phyloP scores from a whole-genome alignment of 2,329 filamentous ascomycete species.

The Plectosphaerella plurivora region DNA sequence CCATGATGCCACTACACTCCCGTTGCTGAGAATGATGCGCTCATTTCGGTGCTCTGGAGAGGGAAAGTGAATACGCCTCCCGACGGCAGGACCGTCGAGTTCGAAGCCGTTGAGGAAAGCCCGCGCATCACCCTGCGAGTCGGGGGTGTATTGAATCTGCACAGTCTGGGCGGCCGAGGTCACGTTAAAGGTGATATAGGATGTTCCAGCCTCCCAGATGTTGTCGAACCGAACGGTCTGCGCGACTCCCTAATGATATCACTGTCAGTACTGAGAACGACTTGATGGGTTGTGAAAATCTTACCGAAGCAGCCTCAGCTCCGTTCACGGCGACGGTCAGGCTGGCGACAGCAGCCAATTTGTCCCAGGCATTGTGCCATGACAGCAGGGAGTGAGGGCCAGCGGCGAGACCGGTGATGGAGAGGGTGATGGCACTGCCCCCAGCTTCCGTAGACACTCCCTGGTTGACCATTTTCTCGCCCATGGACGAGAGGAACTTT shows the following conservation, averaged over 20 bases:
- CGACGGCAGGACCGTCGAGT: slow-evolving; percentile 17
- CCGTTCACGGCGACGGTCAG: slow-evolving; percentile 20
- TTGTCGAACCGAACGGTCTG: slow-evolving; percentile 23
- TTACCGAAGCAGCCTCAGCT: slow-evolving; percentile 5
- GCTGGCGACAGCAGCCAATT: slow-evolving; percentile 13
- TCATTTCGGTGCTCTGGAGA: slow-evolving; percentile 22
- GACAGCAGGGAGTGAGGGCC: slow-evolving; percentile 21
- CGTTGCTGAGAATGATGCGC: slow-evolving; percentile 13
- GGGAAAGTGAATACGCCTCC: slow-evolving; percentile 20
- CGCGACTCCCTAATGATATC: slow-evolving; percentile 4
- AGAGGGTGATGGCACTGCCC: slow-evolving; percentile 17
- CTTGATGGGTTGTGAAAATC: not conserved
- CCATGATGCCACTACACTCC: slow-evolving; percentile 16
- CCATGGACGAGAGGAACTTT: slow-evolving; percentile 18
- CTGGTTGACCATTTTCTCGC: slow-evolving; percentile 20
- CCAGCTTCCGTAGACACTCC: slow-evolving; percentile 19
- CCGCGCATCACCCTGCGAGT: slow-evolving; percentile 10
- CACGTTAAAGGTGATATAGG: slow-evolving; percentile 19
- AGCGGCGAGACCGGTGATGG: slow-evolving; percentile 18
- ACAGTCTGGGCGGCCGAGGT: slow-evolving; percentile 13
- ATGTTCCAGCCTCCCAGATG: slow-evolving; percentile 22
- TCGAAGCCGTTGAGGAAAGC: slow-evolving; percentile 26
- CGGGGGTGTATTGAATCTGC: slow-evolving; percentile 18
- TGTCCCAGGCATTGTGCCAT: slow-evolving; percentile 25
- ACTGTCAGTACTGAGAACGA: not conserved